Evolutionary conservation across 1,284 basidiomycete species (phyloP).

Genomic region (Apiotrichum porosum): DNA sequence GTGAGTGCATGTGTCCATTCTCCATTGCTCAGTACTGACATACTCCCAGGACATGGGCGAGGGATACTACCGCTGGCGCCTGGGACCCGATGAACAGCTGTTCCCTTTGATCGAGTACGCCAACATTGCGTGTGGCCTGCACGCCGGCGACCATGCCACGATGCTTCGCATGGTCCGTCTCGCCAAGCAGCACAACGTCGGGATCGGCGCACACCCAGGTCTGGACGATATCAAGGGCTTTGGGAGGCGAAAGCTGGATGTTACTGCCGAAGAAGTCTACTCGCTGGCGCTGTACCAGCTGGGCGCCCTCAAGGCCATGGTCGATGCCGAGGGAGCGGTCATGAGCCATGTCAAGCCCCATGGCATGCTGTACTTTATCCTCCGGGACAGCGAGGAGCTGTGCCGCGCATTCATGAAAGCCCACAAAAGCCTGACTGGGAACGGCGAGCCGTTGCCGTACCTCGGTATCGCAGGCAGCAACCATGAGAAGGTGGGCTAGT

Average conservation of each 20-base stretch:
- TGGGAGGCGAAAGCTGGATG: constrained; percentile 9
- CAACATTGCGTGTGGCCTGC: constrained; percentile 44
- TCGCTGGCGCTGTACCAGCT: constrained; percentile 31
- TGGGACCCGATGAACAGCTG: constrained; percentile 42
- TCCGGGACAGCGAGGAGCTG: constrained; percentile 31
- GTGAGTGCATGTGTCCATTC: no score
- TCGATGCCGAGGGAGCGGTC: constrained; percentile 33
- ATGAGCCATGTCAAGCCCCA: constrained; percentile 34
- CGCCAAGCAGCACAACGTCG: constrained; percentile 36
- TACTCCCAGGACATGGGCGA: constrained; percentile 21
- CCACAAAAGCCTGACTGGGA: constrained; percentile 29
- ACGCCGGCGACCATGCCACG: constrained; percentile 40
- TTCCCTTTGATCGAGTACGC: constrained; percentile 32
- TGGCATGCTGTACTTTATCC: constrained; percentile 29
- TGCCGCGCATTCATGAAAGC: constrained; percentile 35
- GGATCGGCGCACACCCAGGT: constrained; percentile 35
- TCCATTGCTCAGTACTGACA: no score
- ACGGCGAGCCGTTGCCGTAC: constrained; percentile 24
- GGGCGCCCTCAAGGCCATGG: constrained; percentile 36
- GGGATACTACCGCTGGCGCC: constrained; percentile 36
- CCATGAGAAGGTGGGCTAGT: constrained; percentile 38
- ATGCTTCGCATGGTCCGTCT: constrained; percentile 39
- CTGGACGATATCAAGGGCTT: constrained; percentile 18
- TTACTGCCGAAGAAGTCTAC: constrained; percentile 18
- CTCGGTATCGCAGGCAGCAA: constrained; percentile 40